Evolutionary conservation across 441 rosid genomes (phyloP).

Genomic region (Eruca vesicaria): DNA sequence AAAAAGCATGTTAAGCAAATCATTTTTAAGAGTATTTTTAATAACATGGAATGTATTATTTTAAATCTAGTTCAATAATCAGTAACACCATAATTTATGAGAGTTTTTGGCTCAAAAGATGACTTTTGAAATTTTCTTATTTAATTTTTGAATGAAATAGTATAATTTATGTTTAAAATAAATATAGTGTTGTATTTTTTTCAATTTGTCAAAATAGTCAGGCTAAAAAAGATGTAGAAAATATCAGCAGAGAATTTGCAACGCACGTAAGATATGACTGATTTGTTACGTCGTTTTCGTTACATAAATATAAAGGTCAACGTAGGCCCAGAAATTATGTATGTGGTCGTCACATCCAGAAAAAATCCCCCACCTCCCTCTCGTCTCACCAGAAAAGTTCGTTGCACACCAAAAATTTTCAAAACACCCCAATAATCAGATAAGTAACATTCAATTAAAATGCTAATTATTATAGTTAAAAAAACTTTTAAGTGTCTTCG

Average conservation of each 20-base stretch:
- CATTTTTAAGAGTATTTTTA: too few species aligned
- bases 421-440: neutral
- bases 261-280: slow-evolving; percentile 21
- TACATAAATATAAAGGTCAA: neutral
- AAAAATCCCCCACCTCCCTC: neutral
- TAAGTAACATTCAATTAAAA: neutral
- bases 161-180: too few species aligned
- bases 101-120: neutral
- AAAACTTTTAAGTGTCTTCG: slow-evolving; percentile 18
- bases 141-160: neutral
- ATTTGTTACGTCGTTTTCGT: slow-evolving; percentile 10
- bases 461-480: neutral
- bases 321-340: slow-evolving; percentile 7
- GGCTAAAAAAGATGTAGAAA: neutral
- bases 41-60: neutral
- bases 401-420: slow-evolving; percentile 9
- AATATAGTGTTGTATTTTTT: too few species aligned
- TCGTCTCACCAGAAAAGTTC: slow-evolving; percentile 26
- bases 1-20: too few species aligned
- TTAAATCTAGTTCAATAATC: neutral
- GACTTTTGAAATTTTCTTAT: neutral
- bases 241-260: neutral
- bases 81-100: neutral
- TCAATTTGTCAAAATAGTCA: slow-evolving; percentile 10
- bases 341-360: slow-evolving; percentile 27